These are phyloP conservation scores for Tuber magnatum DNA, from an alignment of 495 filamentous ascomycete species.

Conservation along the genomic window DNA sequence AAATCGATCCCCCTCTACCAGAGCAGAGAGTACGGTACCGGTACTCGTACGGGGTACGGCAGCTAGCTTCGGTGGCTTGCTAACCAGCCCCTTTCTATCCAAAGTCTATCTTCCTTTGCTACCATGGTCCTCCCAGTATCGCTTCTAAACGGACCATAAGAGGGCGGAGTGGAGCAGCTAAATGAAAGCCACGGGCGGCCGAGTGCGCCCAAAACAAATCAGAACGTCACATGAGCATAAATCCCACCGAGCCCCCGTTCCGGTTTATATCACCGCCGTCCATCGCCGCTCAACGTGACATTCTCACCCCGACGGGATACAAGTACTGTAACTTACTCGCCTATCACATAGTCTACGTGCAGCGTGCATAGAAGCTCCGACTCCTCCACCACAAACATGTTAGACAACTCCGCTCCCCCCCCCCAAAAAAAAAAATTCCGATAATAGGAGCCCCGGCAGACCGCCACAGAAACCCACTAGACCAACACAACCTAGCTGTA, in stretches of 20 bases:
- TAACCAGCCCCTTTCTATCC: neutral
- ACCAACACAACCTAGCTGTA: neutral
- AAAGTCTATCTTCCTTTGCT: neutral
- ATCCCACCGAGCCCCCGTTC: neutral
- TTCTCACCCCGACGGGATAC: neutral
- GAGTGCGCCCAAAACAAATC: neutral
- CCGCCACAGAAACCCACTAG: neutral
- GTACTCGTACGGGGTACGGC: too few relatives aligned
- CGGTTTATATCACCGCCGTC: neutral
- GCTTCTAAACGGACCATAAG: neutral
- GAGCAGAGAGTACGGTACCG: too few relatives aligned
- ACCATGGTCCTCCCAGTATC: neutral
- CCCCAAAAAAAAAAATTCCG: neutral
- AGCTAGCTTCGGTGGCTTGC: neutral
- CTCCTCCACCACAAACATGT: neutral
- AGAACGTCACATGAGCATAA: neutral
- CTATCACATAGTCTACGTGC: neutral
- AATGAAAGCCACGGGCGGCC: neutral
- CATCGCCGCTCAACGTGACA: neutral
- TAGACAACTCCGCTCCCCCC: neutral
- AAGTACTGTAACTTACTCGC: neutral
- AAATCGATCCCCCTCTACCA: neutral
- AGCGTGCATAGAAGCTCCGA: too few relatives aligned
- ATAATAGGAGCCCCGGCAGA: neutral
- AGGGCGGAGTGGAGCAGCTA: neutral